Evolutionary conservation across 164 flowering plant genomes (phyloP).

Genomic region (Tetracentron sinense): DNA sequence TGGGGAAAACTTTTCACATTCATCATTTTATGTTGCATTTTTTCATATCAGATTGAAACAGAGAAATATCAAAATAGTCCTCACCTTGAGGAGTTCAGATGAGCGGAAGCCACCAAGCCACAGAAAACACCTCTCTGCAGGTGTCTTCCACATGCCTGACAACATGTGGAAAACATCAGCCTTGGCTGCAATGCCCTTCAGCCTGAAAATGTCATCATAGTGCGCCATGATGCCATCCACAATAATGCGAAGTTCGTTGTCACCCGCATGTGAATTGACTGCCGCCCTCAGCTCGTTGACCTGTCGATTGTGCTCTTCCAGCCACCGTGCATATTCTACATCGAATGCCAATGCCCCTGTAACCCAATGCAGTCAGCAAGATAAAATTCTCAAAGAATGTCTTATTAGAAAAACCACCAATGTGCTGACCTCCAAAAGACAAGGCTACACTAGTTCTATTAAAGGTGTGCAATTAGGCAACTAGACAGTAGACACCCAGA

Average conservation of each 20-base stretch:
- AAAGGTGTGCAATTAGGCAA: too few species aligned
- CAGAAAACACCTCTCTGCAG: slow-evolving; percentile 52
- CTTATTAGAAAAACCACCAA: too few species aligned
- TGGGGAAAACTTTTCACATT: too few species aligned
- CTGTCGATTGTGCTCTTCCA: slow-evolving; percentile 45
- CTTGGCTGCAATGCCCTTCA: slow-evolving; percentile 47
- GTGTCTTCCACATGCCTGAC: slow-evolving; percentile 62
- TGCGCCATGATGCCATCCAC: slow-evolving; percentile 41
- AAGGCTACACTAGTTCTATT: too few species aligned
- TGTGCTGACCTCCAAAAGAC: too few species aligned
- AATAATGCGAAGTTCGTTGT: slow-evolving; percentile 42
- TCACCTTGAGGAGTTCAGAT: slow-evolving; percentile 53
- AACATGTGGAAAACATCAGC: slow-evolving; percentile 50
- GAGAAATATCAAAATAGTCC: too few species aligned
- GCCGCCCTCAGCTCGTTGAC: slow-evolving; percentile 49
- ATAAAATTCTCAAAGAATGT: too few species aligned
- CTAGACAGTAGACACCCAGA: too few species aligned
- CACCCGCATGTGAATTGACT: slow-evolving; percentile 46
- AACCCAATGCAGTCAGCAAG: not conserved
- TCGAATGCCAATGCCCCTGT: slow-evolving; percentile 55
- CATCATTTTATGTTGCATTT: too few species aligned
- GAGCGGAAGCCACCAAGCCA: slow-evolving; percentile 61
- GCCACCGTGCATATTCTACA: slow-evolving; percentile 49
- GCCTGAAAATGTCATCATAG: slow-evolving; percentile 49
- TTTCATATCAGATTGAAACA: too few species aligned